Percentiles rank a stretch among this genome's conserved stretches.
Conservation (phyloP, 2,329 filamentous ascomycete genomes). For the Bipolaris bicolor region DNA sequence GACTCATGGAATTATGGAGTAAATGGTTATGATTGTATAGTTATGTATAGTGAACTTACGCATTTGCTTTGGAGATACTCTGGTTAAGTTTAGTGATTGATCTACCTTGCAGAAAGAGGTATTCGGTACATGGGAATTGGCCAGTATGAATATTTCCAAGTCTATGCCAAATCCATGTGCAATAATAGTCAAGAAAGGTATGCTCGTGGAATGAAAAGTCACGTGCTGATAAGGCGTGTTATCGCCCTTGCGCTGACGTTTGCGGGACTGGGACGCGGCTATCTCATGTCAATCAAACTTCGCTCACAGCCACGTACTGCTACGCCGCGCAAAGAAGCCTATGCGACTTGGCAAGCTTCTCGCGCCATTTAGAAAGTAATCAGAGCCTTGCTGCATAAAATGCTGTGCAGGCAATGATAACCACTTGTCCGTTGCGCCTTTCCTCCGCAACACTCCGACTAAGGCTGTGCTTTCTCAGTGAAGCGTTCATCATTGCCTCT, state of each 20-base stretch:
- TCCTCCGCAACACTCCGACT: constrained; percentile 20
- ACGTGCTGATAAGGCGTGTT: constrained; percentile 23
- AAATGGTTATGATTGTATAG: constrained; percentile 24
- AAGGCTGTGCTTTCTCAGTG: constrained; percentile 4
- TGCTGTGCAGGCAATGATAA: constrained; percentile 11
- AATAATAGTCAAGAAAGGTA: not conserved
- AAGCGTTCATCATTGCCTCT: constrained; percentile 7
- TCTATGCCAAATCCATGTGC: not conserved
- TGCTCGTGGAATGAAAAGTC: constrained; percentile 1
- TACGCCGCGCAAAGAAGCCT: not conserved
- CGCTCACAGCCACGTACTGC: constrained; percentile 3
- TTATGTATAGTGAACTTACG: constrained; percentile 40
- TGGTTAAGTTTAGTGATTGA: not conserved
- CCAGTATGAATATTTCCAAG: not conserved
- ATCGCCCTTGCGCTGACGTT: constrained; percentile 13
- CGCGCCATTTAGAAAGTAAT: not conserved
- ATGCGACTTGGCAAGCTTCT: not conserved
- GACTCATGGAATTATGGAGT: constrained; percentile 8
- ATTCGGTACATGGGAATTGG: not conserved
- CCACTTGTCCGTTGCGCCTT: constrained; percentile 17
- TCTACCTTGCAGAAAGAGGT: not conserved
- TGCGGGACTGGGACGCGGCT: constrained; percentile 11
- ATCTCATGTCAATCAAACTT: constrained; percentile 11
- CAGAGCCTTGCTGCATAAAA: not conserved
- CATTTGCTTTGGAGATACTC: constrained; percentile 4